Conservation (phyloP, 2,329 filamentous ascomycete species). For the Immersiporthe knoxdaviesiana region DNA sequence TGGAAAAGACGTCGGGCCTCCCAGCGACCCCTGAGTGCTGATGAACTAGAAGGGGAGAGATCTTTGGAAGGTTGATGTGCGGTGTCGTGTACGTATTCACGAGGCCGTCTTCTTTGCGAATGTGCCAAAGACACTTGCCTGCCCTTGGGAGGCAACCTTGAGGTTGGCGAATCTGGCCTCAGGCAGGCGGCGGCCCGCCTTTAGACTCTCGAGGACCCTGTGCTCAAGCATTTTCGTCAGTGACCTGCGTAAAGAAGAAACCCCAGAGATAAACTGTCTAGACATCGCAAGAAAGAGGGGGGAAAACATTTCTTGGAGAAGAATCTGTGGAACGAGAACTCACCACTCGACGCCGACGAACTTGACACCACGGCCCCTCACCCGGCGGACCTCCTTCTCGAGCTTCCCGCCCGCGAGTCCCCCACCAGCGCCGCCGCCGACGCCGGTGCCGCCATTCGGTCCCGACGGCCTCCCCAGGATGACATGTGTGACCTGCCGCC, state of each 20-base stretch:
- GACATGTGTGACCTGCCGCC: conserved; percentile 81
- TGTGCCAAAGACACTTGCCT: conserved; percentile 64
- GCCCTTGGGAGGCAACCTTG: conserved; percentile 63
- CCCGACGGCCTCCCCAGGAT: conserved; percentile 68
- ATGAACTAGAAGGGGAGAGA: background rate
- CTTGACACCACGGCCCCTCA: conserved; percentile 71
- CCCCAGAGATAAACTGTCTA: background rate
- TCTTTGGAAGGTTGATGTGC: background rate
- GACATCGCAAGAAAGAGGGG: too few species aligned
- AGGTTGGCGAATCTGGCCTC: conserved; percentile 73
- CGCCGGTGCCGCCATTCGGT: conserved; percentile 35
- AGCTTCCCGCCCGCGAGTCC: conserved; percentile 78
- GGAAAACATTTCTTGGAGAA: background rate
- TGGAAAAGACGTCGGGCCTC: background rate
- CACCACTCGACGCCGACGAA: conserved; percentile 84
- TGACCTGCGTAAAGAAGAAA: too few species aligned
- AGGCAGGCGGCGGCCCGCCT: conserved; percentile 71
- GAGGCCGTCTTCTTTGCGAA: conserved; percentile 32
- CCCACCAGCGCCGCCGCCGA: conserved; percentile 62
- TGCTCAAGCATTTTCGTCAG: background rate
- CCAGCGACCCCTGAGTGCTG: background rate
- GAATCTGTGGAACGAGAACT: conserved; percentile 34
- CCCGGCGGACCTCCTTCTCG: conserved; percentile 74
- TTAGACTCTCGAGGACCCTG: conserved; percentile 84
- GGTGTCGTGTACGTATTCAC: background rate